These are phyloP conservation scores for Beauveria sp. DNA, from an alignment of 2,329 filamentous ascomycete species.

Conservation along the genomic window DNA sequence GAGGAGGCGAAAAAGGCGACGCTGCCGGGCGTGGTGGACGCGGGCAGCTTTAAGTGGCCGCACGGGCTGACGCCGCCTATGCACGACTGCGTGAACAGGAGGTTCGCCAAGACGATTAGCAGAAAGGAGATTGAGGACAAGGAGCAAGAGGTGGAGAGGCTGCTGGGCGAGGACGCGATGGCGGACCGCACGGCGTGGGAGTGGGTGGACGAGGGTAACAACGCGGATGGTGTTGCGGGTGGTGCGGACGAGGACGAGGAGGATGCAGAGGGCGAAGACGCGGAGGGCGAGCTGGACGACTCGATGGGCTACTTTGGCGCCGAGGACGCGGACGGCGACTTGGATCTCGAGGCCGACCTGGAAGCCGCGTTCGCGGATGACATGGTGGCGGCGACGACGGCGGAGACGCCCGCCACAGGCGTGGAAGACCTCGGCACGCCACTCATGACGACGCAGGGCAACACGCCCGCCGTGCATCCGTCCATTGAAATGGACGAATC, in stretches of 20 bases:
- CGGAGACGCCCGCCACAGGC: constrained; percentile 35
- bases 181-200: constrained; percentile 56
- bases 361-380: constrained; percentile 44
- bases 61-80: constrained; percentile 85
- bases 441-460: constrained; percentile 32
- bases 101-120: constrained; percentile 76
- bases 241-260: constrained; percentile 56
- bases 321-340: constrained; percentile 31
- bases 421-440: constrained; percentile 40
- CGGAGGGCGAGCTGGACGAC: constrained; percentile 40
- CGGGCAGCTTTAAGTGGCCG: constrained; percentile 60
- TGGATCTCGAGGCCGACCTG: constrained; percentile 48
- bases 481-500: constrained; percentile 32
- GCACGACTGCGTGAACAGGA: constrained; percentile 73
- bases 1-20: constrained; percentile 57
- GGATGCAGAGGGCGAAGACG: constrained; percentile 40
- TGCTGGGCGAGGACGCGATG: constrained; percentile 62
- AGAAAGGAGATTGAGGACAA: constrained; percentile 80
- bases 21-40: constrained; percentile 65
- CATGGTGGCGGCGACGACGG: constrained; percentile 16
- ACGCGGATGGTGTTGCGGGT: constrained; percentile 32
- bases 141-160: constrained; percentile 67
- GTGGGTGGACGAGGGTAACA: constrained; percentile 48
- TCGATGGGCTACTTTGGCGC: constrained; percentile 31
- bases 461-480: constrained; percentile 39